A percentile compares a stretch with the other conserved stretches of the same genome.
Conservation (phyloP, 2,329 filamentous ascomycete species). For the Colletotrichum sp. region DNA sequence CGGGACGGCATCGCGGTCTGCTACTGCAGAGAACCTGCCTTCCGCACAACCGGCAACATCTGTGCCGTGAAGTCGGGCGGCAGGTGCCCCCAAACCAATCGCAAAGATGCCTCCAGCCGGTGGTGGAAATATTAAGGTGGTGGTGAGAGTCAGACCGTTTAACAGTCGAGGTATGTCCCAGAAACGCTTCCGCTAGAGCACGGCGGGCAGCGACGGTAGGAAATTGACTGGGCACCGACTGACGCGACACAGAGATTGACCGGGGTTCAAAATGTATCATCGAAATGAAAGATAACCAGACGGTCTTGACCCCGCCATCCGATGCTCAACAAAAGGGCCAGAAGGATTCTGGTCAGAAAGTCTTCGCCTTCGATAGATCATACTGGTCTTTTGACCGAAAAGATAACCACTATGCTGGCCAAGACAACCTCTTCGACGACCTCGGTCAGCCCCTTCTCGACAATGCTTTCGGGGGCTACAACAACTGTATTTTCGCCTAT, state of each 20-base stretch:
- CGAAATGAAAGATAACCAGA: conserved; percentile 94
- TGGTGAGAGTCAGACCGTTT: conserved; percentile 95
- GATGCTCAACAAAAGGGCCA: conserved; percentile 64
- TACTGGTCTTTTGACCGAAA: conserved; percentile 97
- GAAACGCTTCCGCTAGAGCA: background rate
- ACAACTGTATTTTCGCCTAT: conserved; percentile 99
- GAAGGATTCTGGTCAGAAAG: conserved; percentile 77
- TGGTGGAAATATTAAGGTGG: conserved; percentile 99
- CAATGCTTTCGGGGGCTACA: conserved; percentile 98
- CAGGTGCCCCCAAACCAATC: conserved; percentile 11
- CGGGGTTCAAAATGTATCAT: conserved; percentile 95
- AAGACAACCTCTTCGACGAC: conserved; percentile 87
- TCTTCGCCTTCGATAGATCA: conserved; percentile 94
- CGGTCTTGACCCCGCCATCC: conserved; percentile 78
- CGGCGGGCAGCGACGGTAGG: background rate
- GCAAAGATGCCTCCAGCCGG: conserved; percentile 68
- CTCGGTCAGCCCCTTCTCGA: conserved; percentile 89
- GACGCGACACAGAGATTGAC: conserved; percentile 73
- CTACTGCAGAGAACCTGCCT: conserved; percentile 1
- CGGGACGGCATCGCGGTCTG: background rate
- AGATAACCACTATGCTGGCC: conserved; percentile 84
- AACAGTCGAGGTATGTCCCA: conserved; percentile 80
- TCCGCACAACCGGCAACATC: conserved; percentile 5
- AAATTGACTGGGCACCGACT: background rate
- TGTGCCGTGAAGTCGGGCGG: conserved; percentile 14